These are phyloP conservation scores for Aegilops umbellulata DNA, from an alignment of 176 grass and related monocot species.

Conservation along the genomic window DNA sequence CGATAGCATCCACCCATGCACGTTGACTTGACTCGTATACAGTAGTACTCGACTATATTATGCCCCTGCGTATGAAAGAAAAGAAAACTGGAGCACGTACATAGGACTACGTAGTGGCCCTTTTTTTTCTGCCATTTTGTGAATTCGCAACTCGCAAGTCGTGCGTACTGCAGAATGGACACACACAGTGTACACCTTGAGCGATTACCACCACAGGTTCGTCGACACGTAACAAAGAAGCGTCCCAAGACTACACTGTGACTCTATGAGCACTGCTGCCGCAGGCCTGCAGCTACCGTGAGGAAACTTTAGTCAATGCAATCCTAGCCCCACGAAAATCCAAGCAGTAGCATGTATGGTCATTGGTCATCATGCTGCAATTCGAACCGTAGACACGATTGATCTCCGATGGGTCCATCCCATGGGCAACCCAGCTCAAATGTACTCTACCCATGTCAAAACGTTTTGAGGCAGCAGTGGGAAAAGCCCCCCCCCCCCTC, in stretches of 20 bases:
- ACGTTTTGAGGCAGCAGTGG: too few relatives aligned
- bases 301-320: slow-evolving; percentile 32
- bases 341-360: slow-evolving; percentile 9
- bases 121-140: too few relatives aligned
- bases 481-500: too few relatives aligned
- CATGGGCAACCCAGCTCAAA: neutral
- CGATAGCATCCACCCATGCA: neutral
- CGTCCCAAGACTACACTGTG: neutral
- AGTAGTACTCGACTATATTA: neutral
- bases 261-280: neutral
- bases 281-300: neutral
- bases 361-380: slow-evolving; percentile 16
- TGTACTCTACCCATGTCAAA: neutral
- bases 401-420: neutral
- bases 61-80: neutral
- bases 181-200: slow-evolving; percentile 1
- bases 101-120: too few relatives aligned
- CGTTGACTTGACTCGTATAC: neutral
- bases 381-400: slow-evolving; percentile 14
- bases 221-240: slow-evolving; percentile 29
- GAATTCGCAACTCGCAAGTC: neutral
- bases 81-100: too few relatives aligned
- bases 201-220: neutral
- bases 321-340: slow-evolving; percentile 31
- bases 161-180: neutral